These are phyloP conservation scores for Claviceps paspali DNA, from an alignment of 2,329 filamentous ascomycete species.

Conservation along the genomic window DNA sequence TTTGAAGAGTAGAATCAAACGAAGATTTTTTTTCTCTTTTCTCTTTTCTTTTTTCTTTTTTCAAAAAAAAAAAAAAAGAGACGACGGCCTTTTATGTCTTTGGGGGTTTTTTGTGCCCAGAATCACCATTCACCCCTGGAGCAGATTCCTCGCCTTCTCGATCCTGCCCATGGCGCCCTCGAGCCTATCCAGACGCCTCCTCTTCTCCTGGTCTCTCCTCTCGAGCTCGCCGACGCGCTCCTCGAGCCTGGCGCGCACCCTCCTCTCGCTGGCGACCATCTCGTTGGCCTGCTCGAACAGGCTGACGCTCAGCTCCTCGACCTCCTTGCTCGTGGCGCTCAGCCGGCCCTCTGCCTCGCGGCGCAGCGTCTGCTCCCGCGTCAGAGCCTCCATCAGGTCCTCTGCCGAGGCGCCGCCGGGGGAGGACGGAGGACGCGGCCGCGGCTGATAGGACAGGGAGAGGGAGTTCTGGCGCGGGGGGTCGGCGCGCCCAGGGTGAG, in stretches of 20 bases:
- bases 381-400: constrained; percentile 48
- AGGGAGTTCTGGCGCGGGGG: not conserved
- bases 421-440: not conserved
- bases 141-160: constrained; percentile 49
- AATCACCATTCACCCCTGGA: too few species aligned
- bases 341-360: constrained; percentile 54
- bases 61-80: too few species aligned
- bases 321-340: constrained; percentile 51
- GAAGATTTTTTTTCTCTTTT: too few species aligned
- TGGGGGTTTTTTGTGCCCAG: too few species aligned
- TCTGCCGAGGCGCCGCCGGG: constrained; percentile 17
- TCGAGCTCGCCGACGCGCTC: constrained; percentile 55
- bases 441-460: not conserved
- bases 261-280: constrained; percentile 68
- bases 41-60: too few species aligned
- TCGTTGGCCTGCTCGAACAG: constrained; percentile 76
- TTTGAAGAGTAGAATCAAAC: too few species aligned
- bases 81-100: too few species aligned
- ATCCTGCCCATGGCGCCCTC: constrained; percentile 58
- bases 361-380: constrained; percentile 50
- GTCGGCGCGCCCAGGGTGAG: constrained; percentile 10
- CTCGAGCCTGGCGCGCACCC: constrained; percentile 55
- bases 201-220: constrained; percentile 54
- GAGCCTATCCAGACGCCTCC: constrained; percentile 49
- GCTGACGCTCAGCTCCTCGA: constrained; percentile 62